A percentile compares a stretch with the other conserved stretches of the same genome.
These are phyloP conservation scores for Gastrodia elata DNA, from an alignment of 106 monocot genomes.

Conservation along the genomic window DNA sequence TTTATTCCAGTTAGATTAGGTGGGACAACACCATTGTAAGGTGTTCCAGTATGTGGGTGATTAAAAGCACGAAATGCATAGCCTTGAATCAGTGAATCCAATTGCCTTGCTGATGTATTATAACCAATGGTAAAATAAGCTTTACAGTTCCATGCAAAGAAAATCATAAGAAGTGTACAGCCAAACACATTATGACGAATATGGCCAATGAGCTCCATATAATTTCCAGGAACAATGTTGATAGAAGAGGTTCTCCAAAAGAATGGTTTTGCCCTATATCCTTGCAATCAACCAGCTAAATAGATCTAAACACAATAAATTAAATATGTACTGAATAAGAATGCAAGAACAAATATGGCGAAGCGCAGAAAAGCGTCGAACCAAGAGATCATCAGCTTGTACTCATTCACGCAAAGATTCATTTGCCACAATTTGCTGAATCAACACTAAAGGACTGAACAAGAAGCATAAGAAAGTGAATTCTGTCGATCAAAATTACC, in stretches of 20 bases:
- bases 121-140: slow-evolving; percentile 17
- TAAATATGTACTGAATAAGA: background rate
- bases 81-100: slow-evolving; percentile 70
- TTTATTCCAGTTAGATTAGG: slow-evolving; percentile 57
- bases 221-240: slow-evolving; percentile 2
- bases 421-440: background rate
- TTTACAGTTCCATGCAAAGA: slow-evolving; percentile 15
- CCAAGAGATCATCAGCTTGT: background rate
- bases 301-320: background rate
- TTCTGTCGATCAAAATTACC: background rate
- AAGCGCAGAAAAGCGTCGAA: background rate
- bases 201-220: slow-evolving; percentile 12
- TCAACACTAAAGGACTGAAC: background rate
- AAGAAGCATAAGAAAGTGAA: background rate
- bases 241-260: background rate
- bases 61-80: slow-evolving; percentile 63
- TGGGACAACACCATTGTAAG: slow-evolving; percentile 38
- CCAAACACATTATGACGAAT: slow-evolving; percentile 9
- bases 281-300: background rate
- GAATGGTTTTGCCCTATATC: slow-evolving; percentile 2
- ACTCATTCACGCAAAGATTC: background rate
- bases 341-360: background rate
- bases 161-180: slow-evolving; percentile 14
- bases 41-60: slow-evolving; percentile 52
- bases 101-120: slow-evolving; percentile 15